Conservation (phyloP, 129 eudicot genomes). For the Centella asiatica region DNA sequence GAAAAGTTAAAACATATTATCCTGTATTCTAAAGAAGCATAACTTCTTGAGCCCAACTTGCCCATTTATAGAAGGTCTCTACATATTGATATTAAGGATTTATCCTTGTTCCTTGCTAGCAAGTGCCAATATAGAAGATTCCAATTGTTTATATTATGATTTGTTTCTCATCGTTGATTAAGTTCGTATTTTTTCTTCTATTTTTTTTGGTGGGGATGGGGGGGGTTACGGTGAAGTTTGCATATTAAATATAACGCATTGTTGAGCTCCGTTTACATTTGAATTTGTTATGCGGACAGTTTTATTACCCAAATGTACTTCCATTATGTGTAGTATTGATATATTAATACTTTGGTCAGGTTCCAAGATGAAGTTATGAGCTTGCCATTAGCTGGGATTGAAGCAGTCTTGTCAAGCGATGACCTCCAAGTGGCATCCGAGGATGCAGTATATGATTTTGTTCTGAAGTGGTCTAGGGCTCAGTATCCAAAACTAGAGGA, state of each 20-base stretch:
- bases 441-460: conserved; percentile 76
- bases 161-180: too few species aligned
- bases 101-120: too few species aligned
- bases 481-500: conserved; percentile 71
- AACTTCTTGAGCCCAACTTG: too few species aligned
- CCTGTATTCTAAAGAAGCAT: not conserved
- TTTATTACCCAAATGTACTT: not conserved
- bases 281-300: not conserved
- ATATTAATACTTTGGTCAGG: conserved; percentile 23
- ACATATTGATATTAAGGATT: too few species aligned
- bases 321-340: not conserved
- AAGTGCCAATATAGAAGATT: too few species aligned
- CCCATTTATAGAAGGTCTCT: too few species aligned
- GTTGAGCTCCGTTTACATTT: not conserved
- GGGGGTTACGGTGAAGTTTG: too few species aligned
- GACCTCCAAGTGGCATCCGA: conserved; percentile 85
- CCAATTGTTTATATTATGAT: too few species aligned
- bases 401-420: conserved; percentile 62
- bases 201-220: too few species aligned
- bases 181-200: too few species aligned
- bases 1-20: not conserved
- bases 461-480: conserved; percentile 62
- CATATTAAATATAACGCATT: too few species aligned
- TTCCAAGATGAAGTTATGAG: conserved; percentile 62
- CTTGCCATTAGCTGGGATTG: conserved; percentile 74